Percentiles rank a stretch among this genome's conserved stretches.
phyloP scores from a whole-genome alignment of 768 basidiomycete genomes.

The Auriscalpium microsporum region DNA sequence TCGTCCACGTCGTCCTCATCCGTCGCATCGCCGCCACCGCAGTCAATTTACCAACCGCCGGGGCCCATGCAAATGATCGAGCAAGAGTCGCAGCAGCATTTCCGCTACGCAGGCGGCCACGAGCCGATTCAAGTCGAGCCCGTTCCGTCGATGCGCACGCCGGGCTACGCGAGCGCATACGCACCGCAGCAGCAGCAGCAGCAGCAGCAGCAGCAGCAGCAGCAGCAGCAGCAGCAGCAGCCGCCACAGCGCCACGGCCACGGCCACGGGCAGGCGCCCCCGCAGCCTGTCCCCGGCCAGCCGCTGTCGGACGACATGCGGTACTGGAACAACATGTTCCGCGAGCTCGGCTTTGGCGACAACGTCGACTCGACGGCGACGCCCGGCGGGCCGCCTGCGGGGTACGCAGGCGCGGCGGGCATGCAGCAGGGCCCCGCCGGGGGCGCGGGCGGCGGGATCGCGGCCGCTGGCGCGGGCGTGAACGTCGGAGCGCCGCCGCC shows the following conservation, averaged over 20 bases:
- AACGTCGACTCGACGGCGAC: constrained; percentile 18
- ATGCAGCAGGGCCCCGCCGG: not conserved
- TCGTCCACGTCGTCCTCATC: constrained; percentile 1
- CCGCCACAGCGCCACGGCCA: too few relatives aligned
- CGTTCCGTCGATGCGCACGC: not conserved
- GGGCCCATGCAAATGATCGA: constrained; percentile 5
- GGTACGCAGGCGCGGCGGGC: constrained; percentile 1
- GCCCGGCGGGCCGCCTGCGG: constrained; percentile 3
- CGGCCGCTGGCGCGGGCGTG: too few relatives aligned
- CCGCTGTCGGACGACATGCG: constrained; percentile 42
- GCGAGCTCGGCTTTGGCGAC: constrained; percentile 61
- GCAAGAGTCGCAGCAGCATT: constrained; percentile 1
- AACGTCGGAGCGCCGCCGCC: too few relatives aligned
- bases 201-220: not conserved
- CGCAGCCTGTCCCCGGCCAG: not conserved
- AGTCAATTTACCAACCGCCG: not conserved
- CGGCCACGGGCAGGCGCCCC: not conserved
- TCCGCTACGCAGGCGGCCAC: constrained; percentile 2
- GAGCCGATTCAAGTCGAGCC: constrained; percentile 7
- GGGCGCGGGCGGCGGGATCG: not conserved
- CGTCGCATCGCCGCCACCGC: not conserved
- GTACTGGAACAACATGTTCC: constrained; percentile 70
- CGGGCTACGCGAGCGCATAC: not conserved
- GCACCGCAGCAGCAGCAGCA: not conserved
- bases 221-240: not conserved